These are phyloP conservation scores for Rhytidiadelphus loreus DNA, from an alignment of 225 moss, liverwort and hornwort genomes.

Conservation along the genomic window DNA sequence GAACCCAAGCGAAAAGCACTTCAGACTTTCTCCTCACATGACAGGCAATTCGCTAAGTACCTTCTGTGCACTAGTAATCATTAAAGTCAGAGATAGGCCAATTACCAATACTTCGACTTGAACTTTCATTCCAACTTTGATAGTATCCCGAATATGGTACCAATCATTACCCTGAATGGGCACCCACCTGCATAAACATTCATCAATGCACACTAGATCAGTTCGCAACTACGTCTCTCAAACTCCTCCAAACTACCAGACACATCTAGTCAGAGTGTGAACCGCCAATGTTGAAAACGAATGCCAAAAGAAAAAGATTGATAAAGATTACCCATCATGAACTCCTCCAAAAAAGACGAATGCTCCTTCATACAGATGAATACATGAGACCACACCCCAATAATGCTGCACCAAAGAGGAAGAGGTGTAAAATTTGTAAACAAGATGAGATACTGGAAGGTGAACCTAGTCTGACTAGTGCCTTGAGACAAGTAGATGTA, in stretches of 20 bases:
- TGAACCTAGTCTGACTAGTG: neutral
- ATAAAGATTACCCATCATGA: constrained; percentile 70
- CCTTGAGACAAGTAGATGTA: neutral
- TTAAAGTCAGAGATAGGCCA: neutral
- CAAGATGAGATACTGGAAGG: neutral
- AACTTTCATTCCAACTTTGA: constrained; percentile 85
- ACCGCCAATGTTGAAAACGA: neutral
- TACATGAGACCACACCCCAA: constrained; percentile 60
- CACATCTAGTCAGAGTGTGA: neutral
- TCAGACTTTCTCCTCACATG: neutral
- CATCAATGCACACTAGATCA: neutral
- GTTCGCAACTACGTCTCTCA: neutral
- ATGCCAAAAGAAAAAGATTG: neutral
- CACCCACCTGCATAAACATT: constrained; percentile 68
- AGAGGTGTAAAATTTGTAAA: neutral
- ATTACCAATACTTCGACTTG: constrained; percentile 94
- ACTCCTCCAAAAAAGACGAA: constrained; percentile 87
- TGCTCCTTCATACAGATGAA: constrained; percentile 86
- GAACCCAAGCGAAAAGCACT: neutral
- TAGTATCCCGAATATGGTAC: constrained; percentile 75
- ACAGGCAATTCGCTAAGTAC: neutral
- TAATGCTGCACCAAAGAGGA: constrained; percentile 59
- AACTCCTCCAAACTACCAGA: neutral
- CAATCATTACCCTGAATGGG: constrained; percentile 94
- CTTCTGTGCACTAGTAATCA: neutral